Base-by-base conservation (phyloP, 73 alveolate species). In the Stentor coeruleus region DNA sequence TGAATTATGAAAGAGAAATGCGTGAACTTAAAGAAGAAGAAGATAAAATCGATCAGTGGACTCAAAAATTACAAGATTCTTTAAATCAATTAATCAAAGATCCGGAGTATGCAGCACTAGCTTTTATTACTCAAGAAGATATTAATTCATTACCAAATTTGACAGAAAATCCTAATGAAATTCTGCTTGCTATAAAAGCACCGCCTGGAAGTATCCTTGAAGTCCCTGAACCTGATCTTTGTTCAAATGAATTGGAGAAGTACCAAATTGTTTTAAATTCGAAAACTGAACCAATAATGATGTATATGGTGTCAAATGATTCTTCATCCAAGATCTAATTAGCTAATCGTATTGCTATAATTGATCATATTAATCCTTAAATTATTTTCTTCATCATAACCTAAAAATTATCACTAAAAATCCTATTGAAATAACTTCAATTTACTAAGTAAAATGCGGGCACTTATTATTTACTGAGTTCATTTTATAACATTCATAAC, bases 141-240 rank as follows among this genome's bases (percentile, higher is more conserved):
- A 81, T 87, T 59, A 82, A 87, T 58, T 81, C 76, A 38, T 39
- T 87, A 33, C 77, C 90, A 0, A 75, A 84, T 1, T 33, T 33
- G 38, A 33, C 81, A 30, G 81, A 33, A n/a, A 30, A 66, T 1
- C 59, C 59, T 33, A 36, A 36, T 66, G 90, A 87, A 59, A 85
- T 86, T 39, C 80, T 87, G 59, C 86, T 87, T 49, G 77, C 82
- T 6, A 87, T 87, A 41, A 87, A 84, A 35, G 92, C 92, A 35
- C 92, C 92, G 4, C 81, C 81, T 74, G 92, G 92, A 73, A 87
- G 90, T 30, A 38, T 77, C 2, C 86, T 87, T 4, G 92, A 87
- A 75, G 85, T 83, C 35, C 91, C 91, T 0, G 36, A 59, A n/a
- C 73, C 73, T 20, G 73, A 57, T n/a, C 73, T 20, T n/a, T 31